A percentile compares a stretch with the other conserved stretches of the same genome.
These are phyloP conservation scores for Fistulifera solaris DNA, from an alignment of 108 stramenopile species.

Conservation along the genomic window DNA sequence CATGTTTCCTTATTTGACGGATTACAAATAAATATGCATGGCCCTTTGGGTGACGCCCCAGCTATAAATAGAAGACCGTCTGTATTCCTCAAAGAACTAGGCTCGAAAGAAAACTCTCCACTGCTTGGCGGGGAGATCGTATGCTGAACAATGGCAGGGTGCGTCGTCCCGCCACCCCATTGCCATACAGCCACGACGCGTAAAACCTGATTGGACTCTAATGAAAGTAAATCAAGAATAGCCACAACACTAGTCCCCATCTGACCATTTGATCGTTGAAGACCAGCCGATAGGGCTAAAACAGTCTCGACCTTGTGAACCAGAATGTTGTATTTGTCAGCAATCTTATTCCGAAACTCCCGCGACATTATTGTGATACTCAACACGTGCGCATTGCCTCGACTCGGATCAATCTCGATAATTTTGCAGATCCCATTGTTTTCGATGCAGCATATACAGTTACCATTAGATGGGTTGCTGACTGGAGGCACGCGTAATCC, in stretches of 20 bases:
- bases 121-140: conserved; percentile 43
- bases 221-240: conserved; percentile 25
- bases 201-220: conserved; percentile 32
- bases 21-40: conserved; percentile 62
- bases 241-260: conserved; percentile 58
- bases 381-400: conserved; percentile 18
- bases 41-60: conserved; percentile 36
- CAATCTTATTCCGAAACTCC: conserved; percentile 46
- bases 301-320: conserved; percentile 41
- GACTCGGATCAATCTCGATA: conserved; percentile 37
- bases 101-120: conserved; percentile 49
- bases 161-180: conserved; percentile 60
- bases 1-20: conserved; percentile 63
- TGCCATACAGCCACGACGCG: conserved; percentile 63
- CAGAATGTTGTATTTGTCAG: conserved; percentile 24
- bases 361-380: conserved; percentile 33
- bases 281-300: conserved; percentile 43
- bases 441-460: conserved; percentile 9
- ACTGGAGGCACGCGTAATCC: conserved; percentile 17
- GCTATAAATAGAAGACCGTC: conserved; percentile 74
- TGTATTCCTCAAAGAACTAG: conserved; percentile 39
- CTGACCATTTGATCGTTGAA: conserved; percentile 43
- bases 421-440: conserved; percentile 1
- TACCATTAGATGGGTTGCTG: conserved; percentile 62
- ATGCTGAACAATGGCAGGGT: conserved; percentile 41